Evolutionary conservation across 768 basidiomycete genomes (phyloP), one percentile per base, ranked within the genome.

Genomic region (Termitomyces sp.): DNA sequence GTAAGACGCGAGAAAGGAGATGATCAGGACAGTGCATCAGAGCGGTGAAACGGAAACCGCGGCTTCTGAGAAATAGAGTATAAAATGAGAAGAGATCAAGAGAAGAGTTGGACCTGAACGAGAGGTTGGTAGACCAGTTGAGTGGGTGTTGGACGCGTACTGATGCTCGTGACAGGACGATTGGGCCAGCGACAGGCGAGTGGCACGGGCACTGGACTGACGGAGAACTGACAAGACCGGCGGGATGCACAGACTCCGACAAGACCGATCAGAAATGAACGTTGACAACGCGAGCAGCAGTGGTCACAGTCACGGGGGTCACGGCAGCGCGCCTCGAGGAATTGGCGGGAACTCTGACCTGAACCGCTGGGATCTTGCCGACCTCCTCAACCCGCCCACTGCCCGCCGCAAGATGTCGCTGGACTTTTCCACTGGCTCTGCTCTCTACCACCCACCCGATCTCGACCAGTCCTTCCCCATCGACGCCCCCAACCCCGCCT

Each of bases 201-300:
- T 44, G 14, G 5, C 34, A 12, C 14, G 13, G 14, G 14, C 14
- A 16, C 22, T 43, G 43, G 22, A 24, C 12, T 12, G 26, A 39
- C 52, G 58, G 55, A 55, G 47, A 56, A 58, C 60, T 61, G 53
- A 61, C 57, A 34, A 22, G 22, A 39, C 56, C 56, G 60, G 50
- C 47, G 60, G 29, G 54, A 44, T 79, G 37, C 77, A 78, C 71
- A 78, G 73, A 67, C 65, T 60, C 81, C 82, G 82, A 44, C 42
- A 80, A 77, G 71, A 73, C 67, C 81, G 82, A 83, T 83, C 82
- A 79, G 76, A 79, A 56, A 71, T 68, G 69, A 70, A 67, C 65
- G 66, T 68, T 69, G 68, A 68, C 68, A 66, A 64, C 64, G 59
- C 61, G 59, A 63, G 59, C 46, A 46, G 49, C 46, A 49, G 42